Evolutionary conservation across 2,329 filamentous ascomycete species (phyloP).

Genomic region (Aspergillus terreus): DNA sequence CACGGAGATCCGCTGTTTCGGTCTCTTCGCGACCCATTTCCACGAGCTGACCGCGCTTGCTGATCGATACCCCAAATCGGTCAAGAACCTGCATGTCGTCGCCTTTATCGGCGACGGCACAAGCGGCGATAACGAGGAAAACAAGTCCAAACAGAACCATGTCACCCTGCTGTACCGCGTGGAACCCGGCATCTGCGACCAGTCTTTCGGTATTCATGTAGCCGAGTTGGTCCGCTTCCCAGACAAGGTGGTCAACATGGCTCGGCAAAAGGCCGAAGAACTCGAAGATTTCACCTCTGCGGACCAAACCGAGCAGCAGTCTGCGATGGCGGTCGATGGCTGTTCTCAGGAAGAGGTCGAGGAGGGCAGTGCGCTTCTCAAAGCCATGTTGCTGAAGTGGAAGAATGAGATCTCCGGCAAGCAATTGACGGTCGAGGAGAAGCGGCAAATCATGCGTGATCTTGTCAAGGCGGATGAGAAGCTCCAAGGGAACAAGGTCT

Average conservation of each 20-base stretch:
- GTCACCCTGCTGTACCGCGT: slow-evolving; percentile 97
- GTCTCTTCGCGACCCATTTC: slow-evolving; percentile 96
- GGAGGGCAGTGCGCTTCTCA: slow-evolving; percentile 78
- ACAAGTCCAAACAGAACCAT: slow-evolving; percentile 62
- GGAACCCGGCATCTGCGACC: slow-evolving; percentile 90
- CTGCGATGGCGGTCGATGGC: slow-evolving; percentile 30
- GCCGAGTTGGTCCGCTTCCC: slow-evolving; percentile 95
- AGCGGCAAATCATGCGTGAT: slow-evolving; percentile 73
- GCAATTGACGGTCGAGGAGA: slow-evolving; percentile 66
- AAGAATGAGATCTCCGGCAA: slow-evolving; percentile 64
- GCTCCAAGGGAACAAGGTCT: slow-evolving; percentile 54
- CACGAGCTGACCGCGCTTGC: slow-evolving; percentile 92
- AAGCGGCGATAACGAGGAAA: slow-evolving; percentile 42
- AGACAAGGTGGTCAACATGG: slow-evolving; percentile 96
- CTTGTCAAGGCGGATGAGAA: slow-evolving; percentile 71
- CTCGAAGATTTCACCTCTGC: slow-evolving; percentile 75
- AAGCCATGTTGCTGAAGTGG: slow-evolving; percentile 79
- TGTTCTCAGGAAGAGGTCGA: slow-evolving; percentile 85
- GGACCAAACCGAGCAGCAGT: slow-evolving; percentile 44
- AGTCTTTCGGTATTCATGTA: slow-evolving; percentile 97
- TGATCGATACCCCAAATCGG: slow-evolving; percentile 74
- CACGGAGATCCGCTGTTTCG: slow-evolving; percentile 88
- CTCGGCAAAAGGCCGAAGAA: slow-evolving; percentile 97
- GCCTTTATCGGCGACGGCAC: slow-evolving; percentile 71
- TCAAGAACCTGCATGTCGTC: slow-evolving; percentile 91